Percentiles rank a stretch among this genome's conserved stretches.
Evolutionary conservation across 1,284 basidiomycete species (phyloP).

Genomic region (Ceratobasidium sp.): DNA sequence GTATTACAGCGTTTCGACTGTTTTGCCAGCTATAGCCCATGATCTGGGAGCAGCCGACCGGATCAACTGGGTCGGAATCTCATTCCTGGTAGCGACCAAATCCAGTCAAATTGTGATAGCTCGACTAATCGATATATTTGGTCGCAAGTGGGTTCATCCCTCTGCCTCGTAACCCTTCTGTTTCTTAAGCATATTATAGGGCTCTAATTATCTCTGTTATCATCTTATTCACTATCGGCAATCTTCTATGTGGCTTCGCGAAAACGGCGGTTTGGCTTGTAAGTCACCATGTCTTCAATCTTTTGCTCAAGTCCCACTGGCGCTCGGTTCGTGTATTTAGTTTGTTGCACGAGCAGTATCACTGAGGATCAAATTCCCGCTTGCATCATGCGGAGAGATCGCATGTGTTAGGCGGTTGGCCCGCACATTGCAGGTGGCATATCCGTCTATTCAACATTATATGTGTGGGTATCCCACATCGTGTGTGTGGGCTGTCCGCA

Average conservation of each 20-base stretch:
- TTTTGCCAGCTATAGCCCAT: constrained; percentile 35
- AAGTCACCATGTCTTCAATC: no score
- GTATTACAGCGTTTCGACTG: constrained; percentile 36
- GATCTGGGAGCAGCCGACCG: constrained; percentile 35
- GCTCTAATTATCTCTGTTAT: constrained; percentile 32
- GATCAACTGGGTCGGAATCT: constrained; percentile 38
- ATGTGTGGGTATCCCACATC: no score
- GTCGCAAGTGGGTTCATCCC: constrained; percentile 23
- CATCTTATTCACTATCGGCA: constrained; percentile 28
- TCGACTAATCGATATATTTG: constrained; percentile 32
- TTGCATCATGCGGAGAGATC: no score
- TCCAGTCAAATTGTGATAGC: constrained; percentile 38
- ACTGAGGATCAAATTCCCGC: no score
- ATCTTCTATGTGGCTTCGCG: constrained; percentile 34
- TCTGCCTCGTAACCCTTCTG: neutral
- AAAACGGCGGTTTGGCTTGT: constrained; percentile 33
- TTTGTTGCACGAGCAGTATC: constrained; percentile 33
- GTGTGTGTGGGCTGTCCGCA: no score
- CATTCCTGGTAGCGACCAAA: constrained; percentile 31
- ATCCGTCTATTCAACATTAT: no score
- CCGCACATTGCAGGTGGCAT: no score
- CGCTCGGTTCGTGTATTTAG: neutral
- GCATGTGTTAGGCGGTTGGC: no score
- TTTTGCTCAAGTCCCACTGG: no score
- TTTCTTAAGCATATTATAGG: neutral